Conservation (phyloP, 352 stramenopile species). For the Phytophthora pseudosyringae region DNA sequence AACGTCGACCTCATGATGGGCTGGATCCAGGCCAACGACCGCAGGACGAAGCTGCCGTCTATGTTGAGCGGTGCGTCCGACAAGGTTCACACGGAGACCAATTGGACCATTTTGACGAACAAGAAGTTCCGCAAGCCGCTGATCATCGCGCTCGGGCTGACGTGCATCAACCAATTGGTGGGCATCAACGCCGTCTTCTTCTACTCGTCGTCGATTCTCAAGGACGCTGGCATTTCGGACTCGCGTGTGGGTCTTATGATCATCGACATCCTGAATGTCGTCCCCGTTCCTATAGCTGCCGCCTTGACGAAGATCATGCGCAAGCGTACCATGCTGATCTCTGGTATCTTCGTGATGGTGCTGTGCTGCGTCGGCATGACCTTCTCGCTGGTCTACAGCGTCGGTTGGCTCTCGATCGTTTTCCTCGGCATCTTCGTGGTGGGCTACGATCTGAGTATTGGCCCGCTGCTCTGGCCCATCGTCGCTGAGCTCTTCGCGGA, state of each 20-base stretch:
- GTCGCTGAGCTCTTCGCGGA: slow-evolving; percentile 63
- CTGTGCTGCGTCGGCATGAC: slow-evolving; percentile 52
- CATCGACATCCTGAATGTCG: slow-evolving; percentile 56
- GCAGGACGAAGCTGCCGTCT: slow-evolving; percentile 31
- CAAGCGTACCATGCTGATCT: slow-evolving; percentile 52
- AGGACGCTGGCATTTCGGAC: slow-evolving; percentile 53
- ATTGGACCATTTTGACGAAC: slow-evolving; percentile 31
- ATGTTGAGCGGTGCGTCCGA: slow-evolving; percentile 9
- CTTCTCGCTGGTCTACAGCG: slow-evolving; percentile 38
- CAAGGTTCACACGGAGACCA: slow-evolving; percentile 21
- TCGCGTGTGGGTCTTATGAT: slow-evolving; percentile 57
- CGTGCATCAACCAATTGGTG: slow-evolving; percentile 62
- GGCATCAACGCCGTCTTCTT: slow-evolving; percentile 74
- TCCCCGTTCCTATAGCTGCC: slow-evolving; percentile 45
- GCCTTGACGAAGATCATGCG: slow-evolving; percentile 37
- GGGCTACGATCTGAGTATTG: slow-evolving; percentile 59
- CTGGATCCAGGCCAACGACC: slow-evolving; percentile 39
- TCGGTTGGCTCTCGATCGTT: slow-evolving; percentile 49
- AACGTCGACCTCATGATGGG: slow-evolving; percentile 38
- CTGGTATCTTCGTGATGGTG: slow-evolving; percentile 48
- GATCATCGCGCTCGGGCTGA: slow-evolving; percentile 47
- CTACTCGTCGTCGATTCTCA: slow-evolving; percentile 71
- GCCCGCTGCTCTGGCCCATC: slow-evolving; percentile 59
- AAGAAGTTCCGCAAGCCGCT: slow-evolving; percentile 43
- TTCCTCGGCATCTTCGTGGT: slow-evolving; percentile 54